Percentiles rank a stretch among this genome's conserved stretches.
Conservation (phyloP, 2,329 filamentous ascomycete genomes). For the Penicillium sp. region DNA sequence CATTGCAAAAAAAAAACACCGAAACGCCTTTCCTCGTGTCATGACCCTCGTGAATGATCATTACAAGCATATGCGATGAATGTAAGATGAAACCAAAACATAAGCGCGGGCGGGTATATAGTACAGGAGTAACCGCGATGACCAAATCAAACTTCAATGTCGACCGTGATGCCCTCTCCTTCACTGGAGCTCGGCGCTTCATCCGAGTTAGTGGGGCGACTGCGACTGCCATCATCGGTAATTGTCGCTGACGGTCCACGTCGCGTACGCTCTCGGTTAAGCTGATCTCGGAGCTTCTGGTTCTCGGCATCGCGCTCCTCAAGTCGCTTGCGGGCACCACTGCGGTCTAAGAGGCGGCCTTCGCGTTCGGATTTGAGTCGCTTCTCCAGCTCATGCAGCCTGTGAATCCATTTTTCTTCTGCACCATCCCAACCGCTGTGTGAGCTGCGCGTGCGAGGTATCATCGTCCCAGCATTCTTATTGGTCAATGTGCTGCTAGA, state of each 20-base stretch:
- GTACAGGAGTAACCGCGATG: constrained; percentile 2
- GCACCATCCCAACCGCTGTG: constrained; percentile 48
- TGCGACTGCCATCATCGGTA: constrained; percentile 22
- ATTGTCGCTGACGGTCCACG: constrained; percentile 30
- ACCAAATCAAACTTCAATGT: constrained; percentile 37
- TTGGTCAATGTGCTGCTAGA: constrained; percentile 35
- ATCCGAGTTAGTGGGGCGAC: constrained; percentile 22
- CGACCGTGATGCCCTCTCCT: constrained; percentile 38
- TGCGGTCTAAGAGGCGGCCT: constrained; percentile 77
- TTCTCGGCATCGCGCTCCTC: constrained; percentile 75
- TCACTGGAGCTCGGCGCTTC: constrained; percentile 40
- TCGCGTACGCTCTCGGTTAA: constrained; percentile 57
- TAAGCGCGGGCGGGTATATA: constrained; percentile 13
- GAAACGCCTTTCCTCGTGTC: constrained; percentile 17
- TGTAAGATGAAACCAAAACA: constrained; percentile 6
- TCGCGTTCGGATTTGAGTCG: constrained; percentile 89
- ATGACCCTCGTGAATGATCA: constrained; percentile 21
- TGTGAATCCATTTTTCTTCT: constrained; percentile 73
- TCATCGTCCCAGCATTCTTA: constrained; percentile 29
- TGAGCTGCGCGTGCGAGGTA: constrained; percentile 26
- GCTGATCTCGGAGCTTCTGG: constrained; percentile 63
- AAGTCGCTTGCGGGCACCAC: constrained; percentile 75
- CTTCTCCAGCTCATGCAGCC: constrained; percentile 82
- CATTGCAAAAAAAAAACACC: neutral
- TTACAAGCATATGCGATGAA: constrained; percentile 12